These are phyloP conservation scores for Xanthoceras sorbifolium DNA, from an alignment of 345 rosid species.

Conservation along the genomic window DNA sequence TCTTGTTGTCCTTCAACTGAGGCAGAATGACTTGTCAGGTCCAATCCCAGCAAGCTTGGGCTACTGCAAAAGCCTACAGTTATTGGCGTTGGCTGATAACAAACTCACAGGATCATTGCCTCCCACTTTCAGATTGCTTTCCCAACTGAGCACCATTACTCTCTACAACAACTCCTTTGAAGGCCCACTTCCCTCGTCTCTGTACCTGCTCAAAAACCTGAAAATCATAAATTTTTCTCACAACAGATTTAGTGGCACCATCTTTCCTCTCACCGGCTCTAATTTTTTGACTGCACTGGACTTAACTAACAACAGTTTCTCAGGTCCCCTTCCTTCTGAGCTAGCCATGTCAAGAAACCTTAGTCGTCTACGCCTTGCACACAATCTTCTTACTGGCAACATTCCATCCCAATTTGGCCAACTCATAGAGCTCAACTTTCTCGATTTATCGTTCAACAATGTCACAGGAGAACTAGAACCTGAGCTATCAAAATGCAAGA, in stretches of 20 bases:
- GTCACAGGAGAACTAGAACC: slow-evolving; percentile 56
- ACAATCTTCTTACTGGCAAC: slow-evolving; percentile 62
- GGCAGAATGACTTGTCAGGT: slow-evolving; percentile 83
- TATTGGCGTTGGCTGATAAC: slow-evolving; percentile 78
- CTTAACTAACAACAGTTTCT: slow-evolving; percentile 74
- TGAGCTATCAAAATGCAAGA: slow-evolving; percentile 50
- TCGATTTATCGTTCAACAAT: slow-evolving; percentile 76
- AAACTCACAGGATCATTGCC: slow-evolving; percentile 74
- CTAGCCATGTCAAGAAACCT: slow-evolving; percentile 60
- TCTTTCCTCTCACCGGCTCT: slow-evolving; percentile 66
- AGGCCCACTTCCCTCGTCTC: slow-evolving; percentile 71
- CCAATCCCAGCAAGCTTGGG: slow-evolving; percentile 79
- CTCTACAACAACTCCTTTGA: slow-evolving; percentile 81
- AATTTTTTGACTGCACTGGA: slow-evolving; percentile 62
- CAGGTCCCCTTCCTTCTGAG: slow-evolving; percentile 59
- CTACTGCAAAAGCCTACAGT: slow-evolving; percentile 60
- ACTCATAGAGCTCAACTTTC: slow-evolving; percentile 56
- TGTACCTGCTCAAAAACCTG: slow-evolving; percentile 60
- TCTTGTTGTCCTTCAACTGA: slow-evolving; percentile 68
- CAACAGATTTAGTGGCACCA: slow-evolving; percentile 65
- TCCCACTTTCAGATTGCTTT: slow-evolving; percentile 69
- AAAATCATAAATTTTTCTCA: slow-evolving; percentile 77
- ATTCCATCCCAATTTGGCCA: slow-evolving; percentile 64
- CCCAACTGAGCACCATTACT: slow-evolving; percentile 47
- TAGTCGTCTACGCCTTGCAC: slow-evolving; percentile 68